Evolutionary conservation across 495 filamentous ascomycete species (phyloP).

Genomic region (Hypoxylon crocopeplum): DNA sequence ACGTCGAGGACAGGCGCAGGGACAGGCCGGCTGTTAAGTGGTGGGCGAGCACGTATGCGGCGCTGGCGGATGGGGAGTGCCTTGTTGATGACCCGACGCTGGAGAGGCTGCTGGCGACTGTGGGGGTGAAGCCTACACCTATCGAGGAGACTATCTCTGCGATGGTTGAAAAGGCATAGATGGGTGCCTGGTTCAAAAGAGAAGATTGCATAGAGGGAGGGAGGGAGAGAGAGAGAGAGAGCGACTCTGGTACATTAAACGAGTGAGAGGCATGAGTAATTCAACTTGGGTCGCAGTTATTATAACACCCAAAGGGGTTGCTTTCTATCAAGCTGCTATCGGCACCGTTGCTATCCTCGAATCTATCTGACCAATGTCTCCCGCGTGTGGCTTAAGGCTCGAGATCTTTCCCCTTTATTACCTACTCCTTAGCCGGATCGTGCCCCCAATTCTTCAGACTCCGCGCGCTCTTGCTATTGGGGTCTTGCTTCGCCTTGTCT

Average conservation of each 20-base stretch:
- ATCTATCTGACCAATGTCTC: too few relatives aligned
- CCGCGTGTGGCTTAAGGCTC: too few relatives aligned
- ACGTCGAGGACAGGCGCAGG: constrained; percentile 45
- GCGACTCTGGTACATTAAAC: too few relatives aligned
- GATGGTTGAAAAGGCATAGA: constrained; percentile 30
- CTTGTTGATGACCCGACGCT: constrained; percentile 49
- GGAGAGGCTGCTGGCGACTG: constrained; percentile 43
- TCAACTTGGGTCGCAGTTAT: too few relatives aligned
- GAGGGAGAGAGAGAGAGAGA: too few relatives aligned
- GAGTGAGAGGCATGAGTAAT: too few relatives aligned
- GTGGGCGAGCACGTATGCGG: constrained; percentile 55
- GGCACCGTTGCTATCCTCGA: too few relatives aligned
- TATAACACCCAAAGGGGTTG: too few relatives aligned
- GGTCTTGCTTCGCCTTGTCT: constrained; percentile 50
- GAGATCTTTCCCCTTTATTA: too few relatives aligned
- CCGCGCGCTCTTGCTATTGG: constrained; percentile 61
- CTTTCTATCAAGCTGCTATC: too few relatives aligned
- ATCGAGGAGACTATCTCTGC: constrained; percentile 42
- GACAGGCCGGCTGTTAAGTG: constrained; percentile 46
- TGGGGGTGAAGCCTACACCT: constrained; percentile 44
- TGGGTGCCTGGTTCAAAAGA: not conserved
- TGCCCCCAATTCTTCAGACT: constrained; percentile 75
- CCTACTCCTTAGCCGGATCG: constrained; percentile 61
- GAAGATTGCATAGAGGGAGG: constrained; percentile 1
- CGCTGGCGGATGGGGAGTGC: constrained; percentile 51